phyloP scores from a whole-genome alignment of 2,329 filamentous ascomycete species.

The Hymenoscyphus salicellus region DNA sequence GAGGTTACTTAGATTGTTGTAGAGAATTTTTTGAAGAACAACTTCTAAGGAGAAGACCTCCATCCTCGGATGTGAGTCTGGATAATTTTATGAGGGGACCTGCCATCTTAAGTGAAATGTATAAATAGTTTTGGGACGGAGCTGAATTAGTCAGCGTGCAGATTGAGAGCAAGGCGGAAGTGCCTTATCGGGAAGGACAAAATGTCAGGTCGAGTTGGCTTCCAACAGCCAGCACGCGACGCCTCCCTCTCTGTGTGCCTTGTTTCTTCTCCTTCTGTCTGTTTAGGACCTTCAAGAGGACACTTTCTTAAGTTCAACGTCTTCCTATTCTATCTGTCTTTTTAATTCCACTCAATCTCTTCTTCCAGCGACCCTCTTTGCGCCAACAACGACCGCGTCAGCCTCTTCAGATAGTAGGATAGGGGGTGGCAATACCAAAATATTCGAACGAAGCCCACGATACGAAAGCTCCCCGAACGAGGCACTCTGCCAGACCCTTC shows the following conservation, averaged over 20 bases:
- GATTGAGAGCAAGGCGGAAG: neutral
- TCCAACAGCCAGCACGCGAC: neutral
- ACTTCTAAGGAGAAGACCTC: neutral
- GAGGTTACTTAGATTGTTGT: neutral
- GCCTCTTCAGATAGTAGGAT: neutral
- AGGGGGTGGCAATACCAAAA: neutral
- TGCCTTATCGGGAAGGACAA: slow-evolving; percentile 2
- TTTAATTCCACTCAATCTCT: neutral
- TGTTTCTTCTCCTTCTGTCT: neutral
- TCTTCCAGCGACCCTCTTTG: neutral
- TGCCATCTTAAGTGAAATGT: neutral
- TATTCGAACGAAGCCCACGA: neutral
- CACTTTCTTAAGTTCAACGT: neutral
- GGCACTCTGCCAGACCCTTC: neutral
- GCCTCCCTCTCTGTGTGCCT: neutral
- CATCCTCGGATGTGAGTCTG: neutral
- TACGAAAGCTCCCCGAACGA: neutral
- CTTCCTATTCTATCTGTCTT: neutral
- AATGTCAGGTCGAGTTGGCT: neutral
- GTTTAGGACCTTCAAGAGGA: neutral
- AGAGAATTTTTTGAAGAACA: neutral
- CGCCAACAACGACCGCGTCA: neutral
- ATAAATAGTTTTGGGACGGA: neutral
- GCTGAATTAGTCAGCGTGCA: neutral
- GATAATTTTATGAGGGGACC: neutral